These are phyloP conservation scores for Rhizoctonia solani DNA, from an alignment of 1,284 basidiomycete genomes.

Conservation along the genomic window DNA sequence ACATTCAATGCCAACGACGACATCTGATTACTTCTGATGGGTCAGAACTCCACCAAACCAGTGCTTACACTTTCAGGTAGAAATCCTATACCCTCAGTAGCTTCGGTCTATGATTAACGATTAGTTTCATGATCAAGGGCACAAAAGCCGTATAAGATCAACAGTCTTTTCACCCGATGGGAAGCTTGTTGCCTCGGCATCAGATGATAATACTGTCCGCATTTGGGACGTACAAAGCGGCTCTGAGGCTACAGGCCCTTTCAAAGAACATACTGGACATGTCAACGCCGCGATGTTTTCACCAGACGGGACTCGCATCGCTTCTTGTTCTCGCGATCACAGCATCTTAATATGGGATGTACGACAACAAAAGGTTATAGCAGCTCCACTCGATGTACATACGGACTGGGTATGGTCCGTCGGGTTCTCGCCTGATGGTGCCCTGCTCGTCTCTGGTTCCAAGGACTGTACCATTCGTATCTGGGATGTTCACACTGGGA, in stretches of 20 bases:
- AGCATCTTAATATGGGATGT: not conserved
- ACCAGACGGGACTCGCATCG: not conserved
- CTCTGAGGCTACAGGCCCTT: not conserved
- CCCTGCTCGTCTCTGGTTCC: not conserved
- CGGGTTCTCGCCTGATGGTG: not conserved
- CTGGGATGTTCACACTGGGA: not conserved
- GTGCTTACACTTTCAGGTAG: no score
- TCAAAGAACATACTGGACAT: not conserved
- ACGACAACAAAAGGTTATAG: not conserved
- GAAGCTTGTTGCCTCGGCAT: not conserved
- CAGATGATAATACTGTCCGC: not conserved
- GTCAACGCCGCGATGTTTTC: not conserved
- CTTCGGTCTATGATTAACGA: no score
- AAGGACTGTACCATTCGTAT: not conserved
- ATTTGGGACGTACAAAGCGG: not conserved
- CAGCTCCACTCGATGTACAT: not conserved
- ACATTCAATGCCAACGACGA: no score
- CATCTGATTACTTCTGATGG: no score
- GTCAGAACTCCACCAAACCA: no score
- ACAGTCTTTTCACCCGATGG: not conserved
- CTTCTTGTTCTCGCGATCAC: not conserved
- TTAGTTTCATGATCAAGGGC: no score
- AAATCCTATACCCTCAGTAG: no score
- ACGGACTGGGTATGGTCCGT: not conserved
- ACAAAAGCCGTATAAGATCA: no score